Base-by-base conservation (phyloP, 139 green algal species). In the Chlorella vulgaris region DNA sequence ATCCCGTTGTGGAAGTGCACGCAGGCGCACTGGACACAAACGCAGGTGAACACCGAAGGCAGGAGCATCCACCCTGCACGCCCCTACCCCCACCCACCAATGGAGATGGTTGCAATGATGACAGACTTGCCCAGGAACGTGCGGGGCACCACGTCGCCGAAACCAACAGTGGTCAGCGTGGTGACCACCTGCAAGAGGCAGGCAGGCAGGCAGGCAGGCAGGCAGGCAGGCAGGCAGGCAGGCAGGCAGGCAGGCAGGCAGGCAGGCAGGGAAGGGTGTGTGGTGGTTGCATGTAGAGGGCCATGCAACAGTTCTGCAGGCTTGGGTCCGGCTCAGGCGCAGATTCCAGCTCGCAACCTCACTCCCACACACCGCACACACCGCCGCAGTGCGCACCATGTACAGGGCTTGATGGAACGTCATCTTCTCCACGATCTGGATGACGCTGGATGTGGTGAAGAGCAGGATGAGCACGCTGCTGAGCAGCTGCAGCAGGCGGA, bases 371-470 rank as follows among this genome's bases (percentile, higher is more conserved):
- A 19, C 19, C n/a, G 10, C 61, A 15, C 28, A 10, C 28, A 69
- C 61, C 61, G 10, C 61, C 21, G 10, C 61, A 33, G 7, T 90
- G 91, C n/a, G 84, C 24, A 94, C 87, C 81, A 97, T 92, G 84
- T 97, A 97, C 18, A 97, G 81, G 4, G 93, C 91, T 28, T 95
- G 90, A 78, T 95, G 89, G 83, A 90, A 97, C n/a, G 88, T 84
- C 53, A 94, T 89, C 4, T 83, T 81, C 85, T 97, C 93, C 58
- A 94, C 84, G 10, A 94, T 61, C 24, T 92, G 53, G 74, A 84
- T 80, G 80, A 90, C 55, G 69, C 61, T 75, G 40, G 83, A 69
- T 36, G 83, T 84, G 51, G 84, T 92, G 84, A 94, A 94, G 7
- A 94, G 82, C 66, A 96, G 86, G n/a, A 88, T 89, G n/a, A 90